These are phyloP conservation scores for Microdochium nivale DNA, from an alignment of 2,329 filamentous ascomycete genomes.

Conservation along the genomic window DNA sequence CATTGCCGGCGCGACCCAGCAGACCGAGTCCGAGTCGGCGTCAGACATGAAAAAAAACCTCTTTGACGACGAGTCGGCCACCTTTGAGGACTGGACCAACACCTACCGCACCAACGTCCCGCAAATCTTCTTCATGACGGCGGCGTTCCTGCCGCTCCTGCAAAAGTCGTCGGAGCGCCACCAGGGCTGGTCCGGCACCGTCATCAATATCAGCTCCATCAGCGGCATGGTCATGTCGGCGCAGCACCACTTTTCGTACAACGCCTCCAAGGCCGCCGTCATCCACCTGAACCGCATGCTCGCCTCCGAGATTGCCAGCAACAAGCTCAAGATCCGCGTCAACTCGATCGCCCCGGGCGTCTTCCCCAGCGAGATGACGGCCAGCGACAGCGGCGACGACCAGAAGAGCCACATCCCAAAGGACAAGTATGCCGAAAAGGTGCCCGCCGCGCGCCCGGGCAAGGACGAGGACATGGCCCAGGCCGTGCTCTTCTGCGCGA, in stretches of 20 bases:
- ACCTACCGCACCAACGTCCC: constrained; percentile 71
- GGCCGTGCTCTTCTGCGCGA: constrained; percentile 47
- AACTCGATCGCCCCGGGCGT: constrained; percentile 68
- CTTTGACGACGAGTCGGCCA: constrained; percentile 53
- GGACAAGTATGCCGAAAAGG: constrained; percentile 47
- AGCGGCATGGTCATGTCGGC: constrained; percentile 54
- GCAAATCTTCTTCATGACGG: constrained; percentile 55
- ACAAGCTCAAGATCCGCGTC: constrained; percentile 56
- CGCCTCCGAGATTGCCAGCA: constrained; percentile 48
- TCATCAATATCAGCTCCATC: constrained; percentile 62
- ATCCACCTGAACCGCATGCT: constrained; percentile 58
- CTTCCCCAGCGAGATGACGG: constrained; percentile 65
- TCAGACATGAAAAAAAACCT: constrained; percentile 48
- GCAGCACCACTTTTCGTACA: constrained; percentile 60
- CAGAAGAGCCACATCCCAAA: constrained; percentile 52
- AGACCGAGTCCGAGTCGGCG: constrained; percentile 43
- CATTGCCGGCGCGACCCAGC: constrained; percentile 45
- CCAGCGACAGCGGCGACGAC: constrained; percentile 31
- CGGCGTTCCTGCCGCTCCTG: constrained; percentile 54
- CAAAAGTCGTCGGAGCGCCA: constrained; percentile 36
- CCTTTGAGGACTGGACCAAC: constrained; percentile 61
- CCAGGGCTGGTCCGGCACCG: constrained; percentile 43
- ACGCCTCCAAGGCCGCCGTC: constrained; percentile 54
- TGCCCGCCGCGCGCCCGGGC: constrained; percentile 60
- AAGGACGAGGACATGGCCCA: constrained; percentile 63